A percentile compares a stretch with the other conserved stretches of the same genome.
These are phyloP conservation scores for Infundibulicybe gibba DNA, from an alignment of 768 basidiomycete genomes.

Conservation along the genomic window DNA sequence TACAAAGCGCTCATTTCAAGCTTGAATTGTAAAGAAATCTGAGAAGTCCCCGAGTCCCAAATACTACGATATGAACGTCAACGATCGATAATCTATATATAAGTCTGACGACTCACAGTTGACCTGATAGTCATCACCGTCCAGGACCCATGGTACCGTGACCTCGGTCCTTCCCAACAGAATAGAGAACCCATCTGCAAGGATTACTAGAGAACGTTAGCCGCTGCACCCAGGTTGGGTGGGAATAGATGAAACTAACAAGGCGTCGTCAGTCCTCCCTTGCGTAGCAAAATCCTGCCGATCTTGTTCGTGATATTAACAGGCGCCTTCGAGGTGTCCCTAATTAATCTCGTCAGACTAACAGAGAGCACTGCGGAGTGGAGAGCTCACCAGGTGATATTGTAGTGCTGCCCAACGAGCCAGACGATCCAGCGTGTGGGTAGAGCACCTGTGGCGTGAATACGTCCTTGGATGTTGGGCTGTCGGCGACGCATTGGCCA, in stretches of 20 bases:
- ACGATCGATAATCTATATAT: background rate
- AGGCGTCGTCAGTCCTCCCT: slow-evolving; percentile 18
- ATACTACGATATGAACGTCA: background rate
- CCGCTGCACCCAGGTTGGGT: background rate
- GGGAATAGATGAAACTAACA: slow-evolving; percentile 4
- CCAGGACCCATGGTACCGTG: too few relatives aligned
- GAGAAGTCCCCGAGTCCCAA: background rate
- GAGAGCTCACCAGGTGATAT: slow-evolving; percentile 34
- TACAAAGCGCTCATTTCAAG: too few relatives aligned
- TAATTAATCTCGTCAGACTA: slow-evolving; percentile 1
- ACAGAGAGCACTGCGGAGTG: slow-evolving; percentile 10
- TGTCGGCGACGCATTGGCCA: background rate
- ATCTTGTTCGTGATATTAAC: slow-evolving; percentile 33
- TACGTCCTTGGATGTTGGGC: slow-evolving; percentile 28
- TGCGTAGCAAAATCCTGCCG: slow-evolving; percentile 30
- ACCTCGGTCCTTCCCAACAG: background rate
- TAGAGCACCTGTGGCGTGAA: slow-evolving; percentile 30
- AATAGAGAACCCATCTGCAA: background rate
- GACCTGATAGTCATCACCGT: background rate
- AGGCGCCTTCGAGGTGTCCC: slow-evolving; percentile 27
- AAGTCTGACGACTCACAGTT: background rate
- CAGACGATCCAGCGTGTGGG: slow-evolving; percentile 29
- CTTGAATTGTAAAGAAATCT: too few relatives aligned
- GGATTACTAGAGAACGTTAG: background rate
- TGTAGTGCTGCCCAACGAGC: slow-evolving; percentile 28